phyloP scores from a whole-genome alignment of 1,139 yeast genomes.

The Yamadazyma membranifaciens region DNA sequence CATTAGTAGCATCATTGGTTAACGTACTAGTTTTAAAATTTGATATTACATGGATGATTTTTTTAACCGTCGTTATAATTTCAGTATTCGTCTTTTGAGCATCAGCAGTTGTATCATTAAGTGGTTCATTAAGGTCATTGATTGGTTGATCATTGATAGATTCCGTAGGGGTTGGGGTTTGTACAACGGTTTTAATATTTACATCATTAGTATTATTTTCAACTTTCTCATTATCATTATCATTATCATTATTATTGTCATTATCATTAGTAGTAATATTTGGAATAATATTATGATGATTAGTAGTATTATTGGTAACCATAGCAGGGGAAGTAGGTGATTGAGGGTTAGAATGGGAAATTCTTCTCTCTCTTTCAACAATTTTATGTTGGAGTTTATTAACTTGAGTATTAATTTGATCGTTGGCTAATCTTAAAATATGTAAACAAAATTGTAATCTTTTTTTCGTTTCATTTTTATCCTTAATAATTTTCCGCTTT shows the following conservation, averaged over 20 bases:
- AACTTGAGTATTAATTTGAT: constrained; percentile 66
- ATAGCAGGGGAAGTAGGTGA: constrained; percentile 4
- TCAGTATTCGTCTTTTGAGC: constrained; percentile 66
- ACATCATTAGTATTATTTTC: constrained; percentile 11
- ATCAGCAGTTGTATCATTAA: constrained; percentile 3
- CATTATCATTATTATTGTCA: constrained; percentile 9
- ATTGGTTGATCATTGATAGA: background rate
- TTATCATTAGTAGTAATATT: background rate
- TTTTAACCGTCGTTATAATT: constrained; percentile 83
- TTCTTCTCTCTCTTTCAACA: constrained; percentile 20
- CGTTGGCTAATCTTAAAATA: constrained; percentile 72
- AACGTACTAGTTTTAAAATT: constrained; percentile 78
- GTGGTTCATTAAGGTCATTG: background rate
- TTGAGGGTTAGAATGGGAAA: constrained; percentile 3
- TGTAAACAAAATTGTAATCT: constrained; percentile 73
- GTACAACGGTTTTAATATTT: constrained; percentile 8
- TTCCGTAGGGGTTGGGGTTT: constrained; percentile 6
- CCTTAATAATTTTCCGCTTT: constrained; percentile 21
- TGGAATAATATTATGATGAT: background rate
- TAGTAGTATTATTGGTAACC: background rate
- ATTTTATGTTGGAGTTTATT: constrained; percentile 51
- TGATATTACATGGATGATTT: constrained; percentile 81
- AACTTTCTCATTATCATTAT: constrained; percentile 5
- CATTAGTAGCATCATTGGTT: constrained; percentile 18
- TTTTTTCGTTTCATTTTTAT: constrained; percentile 59